Evolutionary conservation across 257 asterid genomes (phyloP).

Genomic region (Ophiorrhiza pumila): DNA sequence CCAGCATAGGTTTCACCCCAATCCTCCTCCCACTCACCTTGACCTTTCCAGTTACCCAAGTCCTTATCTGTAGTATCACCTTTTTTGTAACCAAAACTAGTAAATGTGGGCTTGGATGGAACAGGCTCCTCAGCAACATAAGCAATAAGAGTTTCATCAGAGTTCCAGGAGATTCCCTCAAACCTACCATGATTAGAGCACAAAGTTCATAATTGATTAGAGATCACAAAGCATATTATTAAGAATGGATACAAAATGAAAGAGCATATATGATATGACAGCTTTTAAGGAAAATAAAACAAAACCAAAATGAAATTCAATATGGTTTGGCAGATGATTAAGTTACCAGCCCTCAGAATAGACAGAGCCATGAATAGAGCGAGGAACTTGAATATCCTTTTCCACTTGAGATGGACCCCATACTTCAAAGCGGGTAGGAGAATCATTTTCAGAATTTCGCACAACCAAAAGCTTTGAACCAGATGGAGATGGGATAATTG

Average conservation of each 20-base stretch:
- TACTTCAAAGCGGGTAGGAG: constrained; percentile 77
- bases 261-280: not conserved
- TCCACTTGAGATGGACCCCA: constrained; percentile 78
- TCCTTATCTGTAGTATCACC: constrained; percentile 59
- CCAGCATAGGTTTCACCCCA: constrained; percentile 98
- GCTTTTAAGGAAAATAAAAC: not conserved
- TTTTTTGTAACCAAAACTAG: constrained; percentile 51
- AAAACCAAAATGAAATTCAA: not conserved
- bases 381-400: constrained; percentile 65
- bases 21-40: constrained; percentile 96
- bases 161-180: constrained; percentile 93
- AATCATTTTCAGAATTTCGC: constrained; percentile 71
- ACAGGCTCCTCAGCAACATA: constrained; percentile 87
- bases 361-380: constrained; percentile 71
- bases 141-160: constrained; percentile 69
- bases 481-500: constrained; percentile 82
- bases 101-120: constrained; percentile 62
- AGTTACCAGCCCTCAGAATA: constrained; percentile 90
- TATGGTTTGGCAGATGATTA: not conserved
- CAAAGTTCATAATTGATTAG: not conserved
- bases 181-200: constrained; percentile 54
- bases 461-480: constrained; percentile 81
- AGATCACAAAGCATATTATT: not conserved
- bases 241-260: not conserved
- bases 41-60: constrained; percentile 76